phyloP scores from a whole-genome alignment of 306 rosid species.

The Quercus cerris region DNA sequence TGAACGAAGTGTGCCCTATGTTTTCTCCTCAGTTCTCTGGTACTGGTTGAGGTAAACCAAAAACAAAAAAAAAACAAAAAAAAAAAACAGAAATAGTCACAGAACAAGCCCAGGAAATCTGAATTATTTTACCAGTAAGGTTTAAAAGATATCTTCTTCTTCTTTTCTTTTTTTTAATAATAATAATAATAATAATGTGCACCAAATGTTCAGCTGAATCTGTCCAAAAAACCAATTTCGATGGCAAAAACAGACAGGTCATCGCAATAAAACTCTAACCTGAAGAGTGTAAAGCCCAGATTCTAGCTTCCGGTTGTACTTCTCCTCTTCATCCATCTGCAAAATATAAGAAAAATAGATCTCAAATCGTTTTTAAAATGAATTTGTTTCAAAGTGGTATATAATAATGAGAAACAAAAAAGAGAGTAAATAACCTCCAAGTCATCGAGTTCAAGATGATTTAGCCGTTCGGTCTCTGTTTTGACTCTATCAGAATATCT shows the following conservation, averaged over 20 bases:
- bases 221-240: not conserved
- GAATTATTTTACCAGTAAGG: not conserved
- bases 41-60: too few species aligned
- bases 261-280: constrained; percentile 40
- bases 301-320: constrained; percentile 85
- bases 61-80: not conserved
- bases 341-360: constrained; percentile 18
- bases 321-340: constrained; percentile 94
- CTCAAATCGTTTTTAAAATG: not conserved
- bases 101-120: not conserved
- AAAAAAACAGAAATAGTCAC: not conserved
- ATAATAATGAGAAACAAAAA: not conserved
- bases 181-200: not conserved
- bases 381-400: constrained; percentile 1
- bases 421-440: constrained; percentile 57
- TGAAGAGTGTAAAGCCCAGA: constrained; percentile 97
- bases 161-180: too few species aligned
- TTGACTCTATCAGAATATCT: constrained; percentile 89
- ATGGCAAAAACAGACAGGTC: not conserved
- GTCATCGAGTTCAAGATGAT: constrained; percentile 70
- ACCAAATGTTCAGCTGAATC: not conserved
- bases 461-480: constrained; percentile 70
- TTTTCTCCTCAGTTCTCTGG: not conserved
- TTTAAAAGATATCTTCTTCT: not conserved
- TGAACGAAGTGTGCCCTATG: not conserved